phyloP scores from a whole-genome alignment of 2,329 filamentous ascomycete species.

The Fonsecaea multimorphosa region DNA sequence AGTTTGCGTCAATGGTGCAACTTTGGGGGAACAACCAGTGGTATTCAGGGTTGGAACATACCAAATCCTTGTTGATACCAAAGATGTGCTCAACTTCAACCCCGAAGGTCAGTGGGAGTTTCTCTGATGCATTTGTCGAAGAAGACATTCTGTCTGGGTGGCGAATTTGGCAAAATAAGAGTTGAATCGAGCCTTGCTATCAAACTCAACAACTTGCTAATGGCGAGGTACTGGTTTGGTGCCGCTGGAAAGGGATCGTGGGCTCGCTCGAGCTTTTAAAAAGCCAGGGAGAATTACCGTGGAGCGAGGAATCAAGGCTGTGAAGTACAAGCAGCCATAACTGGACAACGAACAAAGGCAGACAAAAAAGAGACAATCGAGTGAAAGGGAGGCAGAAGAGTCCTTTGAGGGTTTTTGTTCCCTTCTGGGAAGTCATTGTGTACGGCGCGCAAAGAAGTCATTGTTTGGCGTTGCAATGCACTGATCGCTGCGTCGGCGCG shows the following conservation, averaged over 20 bases:
- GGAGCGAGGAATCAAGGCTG: not conserved
- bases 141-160: not conserved
- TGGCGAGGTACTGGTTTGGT: not conserved
- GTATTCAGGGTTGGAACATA: not conserved
- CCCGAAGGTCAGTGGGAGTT: constrained; percentile 6
- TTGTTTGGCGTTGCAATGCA: not conserved
- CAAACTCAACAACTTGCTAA: not conserved
- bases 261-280: not conserved
- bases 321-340: not conserved
- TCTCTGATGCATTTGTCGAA: not conserved
- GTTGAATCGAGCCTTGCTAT: not conserved
- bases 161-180: not conserved
- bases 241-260: not conserved
- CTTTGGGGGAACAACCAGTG: not conserved
- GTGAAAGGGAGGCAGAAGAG: not conserved
- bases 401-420: not conserved
- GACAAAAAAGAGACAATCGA: not conserved
- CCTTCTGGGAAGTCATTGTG: not conserved
- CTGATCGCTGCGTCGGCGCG: not conserved
- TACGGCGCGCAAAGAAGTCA: not conserved
- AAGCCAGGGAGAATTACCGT: not conserved
- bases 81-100: constrained; percentile 13
- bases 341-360: not conserved
- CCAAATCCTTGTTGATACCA: constrained; percentile 3
- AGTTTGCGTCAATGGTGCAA: not conserved